phyloP scores from a whole-genome alignment of 176 grass and related monocot species.

The Bonia amplexicaulis region DNA sequence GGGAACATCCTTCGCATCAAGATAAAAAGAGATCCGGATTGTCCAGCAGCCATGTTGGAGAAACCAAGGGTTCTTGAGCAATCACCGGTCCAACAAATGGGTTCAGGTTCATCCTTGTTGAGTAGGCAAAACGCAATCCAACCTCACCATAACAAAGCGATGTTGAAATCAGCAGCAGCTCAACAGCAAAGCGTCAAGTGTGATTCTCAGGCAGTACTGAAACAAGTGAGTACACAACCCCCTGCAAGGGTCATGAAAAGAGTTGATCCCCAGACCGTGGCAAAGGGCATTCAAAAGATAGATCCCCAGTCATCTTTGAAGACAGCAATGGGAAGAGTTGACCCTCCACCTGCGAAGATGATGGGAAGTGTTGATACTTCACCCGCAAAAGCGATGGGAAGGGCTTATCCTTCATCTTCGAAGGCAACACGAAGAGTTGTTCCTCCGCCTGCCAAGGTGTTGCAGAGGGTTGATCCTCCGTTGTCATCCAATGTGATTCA shows the following conservation, averaged over 20 bases:
- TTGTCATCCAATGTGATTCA: background rate
- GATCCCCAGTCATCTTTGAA: background rate
- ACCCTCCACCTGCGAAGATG: background rate
- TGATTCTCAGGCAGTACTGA: background rate
- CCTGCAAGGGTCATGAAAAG: background rate
- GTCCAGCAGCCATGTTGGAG: background rate
- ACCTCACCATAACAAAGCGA: background rate
- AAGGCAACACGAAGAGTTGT: background rate
- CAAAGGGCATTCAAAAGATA: background rate
- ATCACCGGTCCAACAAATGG: background rate
- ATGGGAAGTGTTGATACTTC: background rate
- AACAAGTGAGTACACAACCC: background rate
- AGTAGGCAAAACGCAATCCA: constrained; percentile 19
- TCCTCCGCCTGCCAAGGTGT: background rate
- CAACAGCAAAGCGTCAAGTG: background rate
- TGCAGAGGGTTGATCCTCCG: background rate
- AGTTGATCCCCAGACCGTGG: background rate
- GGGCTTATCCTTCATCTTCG: background rate
- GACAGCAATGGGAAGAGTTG: background rate
- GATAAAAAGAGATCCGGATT: constrained; percentile 23
- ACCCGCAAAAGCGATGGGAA: background rate
- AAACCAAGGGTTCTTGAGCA: constrained; percentile 8
- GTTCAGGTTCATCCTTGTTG: background rate
- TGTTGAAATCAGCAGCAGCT: background rate
- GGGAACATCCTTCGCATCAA: constrained; percentile 36